Evolutionary conservation across 805 yeast genomes (phyloP), one percentile per base, ranked within the genome.

Genomic region (Barnettozyma sp.): DNA sequence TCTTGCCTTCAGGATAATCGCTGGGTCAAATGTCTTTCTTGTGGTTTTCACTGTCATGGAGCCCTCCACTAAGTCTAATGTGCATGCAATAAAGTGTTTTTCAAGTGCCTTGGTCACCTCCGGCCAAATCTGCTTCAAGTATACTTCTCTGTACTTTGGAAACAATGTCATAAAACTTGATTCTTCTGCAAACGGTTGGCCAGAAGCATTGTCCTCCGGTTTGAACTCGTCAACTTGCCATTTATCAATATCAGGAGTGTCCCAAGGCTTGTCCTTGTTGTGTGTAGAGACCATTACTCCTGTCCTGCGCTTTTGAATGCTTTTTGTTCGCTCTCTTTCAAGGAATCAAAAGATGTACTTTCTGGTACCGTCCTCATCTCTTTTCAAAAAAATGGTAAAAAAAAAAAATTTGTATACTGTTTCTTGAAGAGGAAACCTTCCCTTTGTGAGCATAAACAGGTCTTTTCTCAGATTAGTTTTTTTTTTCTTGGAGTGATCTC

Each of bases 231-330:
- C 95, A 23, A 77, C 67, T 49, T 72, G 68, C 98, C 98, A 90
- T 58, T 90, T 88, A 58, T 88, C 95, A 39, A 88, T 78, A 49
- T 87, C 96, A 15, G 82, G 85, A 9, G 95, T 88, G 56, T 88
- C 97, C 97, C 97, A 88, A 35, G 97, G 97, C 61, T 90, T 90
- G 51, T 92, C 97, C 54, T 78, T 80, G 60, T 92, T 85, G 60
- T 90, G 88, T 31, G 94, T 85, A 2, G 96, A 85, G 17, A 82
- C 86, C 98, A 90, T 90, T 29, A 31, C 46, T 26, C 19, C 16
- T n/a, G n/a, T n/a, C n/a, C n/a, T n/a, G n/a, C n/a, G n/a, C n/a
- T n/a, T n/a, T n/a, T n/a, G n/a, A n/a, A n/a, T n/a, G n/a, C n/a
- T n/a, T n/a, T n/a, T n/a, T n/a, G n/a, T n/a, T n/a, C n/a, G n/a